These are phyloP conservation scores for Botryotinia globosa DNA, from an alignment of 2,329 filamentous ascomycete genomes.

Conservation along the genomic window DNA sequence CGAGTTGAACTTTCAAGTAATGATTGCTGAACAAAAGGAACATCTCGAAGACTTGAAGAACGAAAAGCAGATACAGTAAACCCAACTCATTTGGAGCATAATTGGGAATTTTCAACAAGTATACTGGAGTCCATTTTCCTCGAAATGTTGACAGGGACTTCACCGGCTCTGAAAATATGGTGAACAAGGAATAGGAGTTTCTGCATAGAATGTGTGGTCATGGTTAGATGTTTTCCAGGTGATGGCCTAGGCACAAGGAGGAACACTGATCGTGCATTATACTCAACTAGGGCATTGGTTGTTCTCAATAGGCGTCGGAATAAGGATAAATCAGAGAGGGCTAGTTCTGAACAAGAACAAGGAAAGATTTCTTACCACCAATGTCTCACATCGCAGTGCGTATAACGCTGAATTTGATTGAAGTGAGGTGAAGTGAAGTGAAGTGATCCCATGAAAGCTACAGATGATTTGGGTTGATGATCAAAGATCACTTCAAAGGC, in stretches of 20 bases:
- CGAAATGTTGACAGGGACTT: accelerated
- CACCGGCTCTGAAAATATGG: no score
- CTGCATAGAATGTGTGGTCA: background rate
- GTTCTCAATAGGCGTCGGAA: background rate
- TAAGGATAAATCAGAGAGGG: background rate
- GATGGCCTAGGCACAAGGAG: background rate
- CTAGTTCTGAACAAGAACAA: background rate
- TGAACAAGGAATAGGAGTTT: background rate
- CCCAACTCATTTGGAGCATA: background rate
- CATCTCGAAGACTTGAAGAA: background rate
- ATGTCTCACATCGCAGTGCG: background rate
- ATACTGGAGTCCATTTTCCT: background rate
- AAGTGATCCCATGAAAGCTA: background rate
- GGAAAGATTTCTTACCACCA: background rate
- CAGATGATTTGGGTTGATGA: background rate
- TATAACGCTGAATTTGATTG: background rate
- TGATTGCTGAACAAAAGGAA: background rate
- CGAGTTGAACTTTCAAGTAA: background rate
- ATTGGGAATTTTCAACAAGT: background rate
- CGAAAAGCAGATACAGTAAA: background rate
- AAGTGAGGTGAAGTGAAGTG: background rate
- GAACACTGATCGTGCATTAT: background rate
- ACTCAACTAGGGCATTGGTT: background rate
- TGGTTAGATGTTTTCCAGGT: background rate
- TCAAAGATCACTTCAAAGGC: background rate